phyloP scores from a whole-genome alignment of 164 flowering plant species.

The Euptelea pleiosperma region DNA sequence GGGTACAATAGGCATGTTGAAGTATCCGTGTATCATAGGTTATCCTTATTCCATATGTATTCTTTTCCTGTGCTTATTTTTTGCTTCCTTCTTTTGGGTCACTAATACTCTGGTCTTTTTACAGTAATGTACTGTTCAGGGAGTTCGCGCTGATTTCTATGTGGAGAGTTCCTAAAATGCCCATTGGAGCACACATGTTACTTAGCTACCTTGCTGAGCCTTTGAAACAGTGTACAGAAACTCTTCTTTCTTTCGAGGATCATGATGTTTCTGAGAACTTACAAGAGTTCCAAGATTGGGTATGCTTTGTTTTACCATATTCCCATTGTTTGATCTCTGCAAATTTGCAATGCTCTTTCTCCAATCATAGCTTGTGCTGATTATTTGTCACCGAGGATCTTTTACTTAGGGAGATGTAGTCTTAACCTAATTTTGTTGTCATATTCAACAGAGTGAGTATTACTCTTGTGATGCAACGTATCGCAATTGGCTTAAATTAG shows the following conservation, averaged over 20 bases:
- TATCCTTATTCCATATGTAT: not conserved
- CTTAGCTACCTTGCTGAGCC: conserved; percentile 96
- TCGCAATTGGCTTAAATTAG: conserved; percentile 87
- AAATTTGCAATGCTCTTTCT: not conserved
- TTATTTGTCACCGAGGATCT: not conserved
- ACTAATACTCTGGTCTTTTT: conserved; percentile 20
- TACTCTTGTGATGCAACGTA: conserved; percentile 96
- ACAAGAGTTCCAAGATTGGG: conserved; percentile 93
- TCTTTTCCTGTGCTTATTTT: not conserved
- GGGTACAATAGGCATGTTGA: too few relatives aligned
- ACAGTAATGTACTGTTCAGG: conserved; percentile 79
- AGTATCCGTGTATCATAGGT: too few relatives aligned
- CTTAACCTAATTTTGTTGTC: conserved; percentile 10
- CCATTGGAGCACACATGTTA: conserved; percentile 81
- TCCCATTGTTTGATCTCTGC: conserved; percentile 4
- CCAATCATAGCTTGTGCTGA: conserved; percentile 7
- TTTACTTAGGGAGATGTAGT: not conserved
- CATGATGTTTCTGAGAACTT: conserved; percentile 57
- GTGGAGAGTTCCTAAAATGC: conserved; percentile 97
- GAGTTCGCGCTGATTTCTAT: conserved; percentile 95
- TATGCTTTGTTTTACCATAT: conserved; percentile 24
- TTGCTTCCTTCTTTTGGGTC: not conserved
- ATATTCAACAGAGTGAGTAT: conserved; percentile 61
- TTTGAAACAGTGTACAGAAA: conserved; percentile 64
- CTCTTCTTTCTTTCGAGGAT: conserved; percentile 45